Conservation (phyloP, 2,329 filamentous ascomycete genomes). For the Paraphoma sp. region DNA sequence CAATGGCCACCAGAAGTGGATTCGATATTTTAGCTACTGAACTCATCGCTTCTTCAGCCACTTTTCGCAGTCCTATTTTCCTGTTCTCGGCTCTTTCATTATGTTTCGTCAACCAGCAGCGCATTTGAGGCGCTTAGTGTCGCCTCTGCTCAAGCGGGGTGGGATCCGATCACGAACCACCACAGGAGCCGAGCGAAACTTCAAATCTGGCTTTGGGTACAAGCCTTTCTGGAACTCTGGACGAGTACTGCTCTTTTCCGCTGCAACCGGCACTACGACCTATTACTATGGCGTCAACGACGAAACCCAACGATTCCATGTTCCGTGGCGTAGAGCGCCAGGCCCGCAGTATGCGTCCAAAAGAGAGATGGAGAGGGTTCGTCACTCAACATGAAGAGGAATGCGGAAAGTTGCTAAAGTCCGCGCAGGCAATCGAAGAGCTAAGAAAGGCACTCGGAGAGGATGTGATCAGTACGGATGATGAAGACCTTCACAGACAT, state of each 20-base stretch:
- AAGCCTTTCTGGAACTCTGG: slow-evolving; percentile 56
- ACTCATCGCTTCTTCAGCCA: slow-evolving; percentile 14
- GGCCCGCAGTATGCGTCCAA: slow-evolving; percentile 57
- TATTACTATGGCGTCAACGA: slow-evolving; percentile 59
- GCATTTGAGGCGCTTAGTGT: slow-evolving; percentile 36
- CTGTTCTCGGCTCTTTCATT: slow-evolving; percentile 14
- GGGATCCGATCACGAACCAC: slow-evolving; percentile 31
- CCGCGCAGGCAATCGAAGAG: slow-evolving; percentile 61
- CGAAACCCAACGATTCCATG: slow-evolving; percentile 36
- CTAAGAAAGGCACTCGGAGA: slow-evolving; percentile 60
- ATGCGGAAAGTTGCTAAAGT: slow-evolving; percentile 7
- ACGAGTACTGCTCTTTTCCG: slow-evolving; percentile 56
- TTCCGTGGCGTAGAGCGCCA: slow-evolving; percentile 32
- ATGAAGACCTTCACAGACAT: slow-evolving; percentile 68
- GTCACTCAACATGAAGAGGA: not conserved
- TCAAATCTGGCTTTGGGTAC: slow-evolving; percentile 23
- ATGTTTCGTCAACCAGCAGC: slow-evolving; percentile 44
- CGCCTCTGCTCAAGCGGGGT: slow-evolving; percentile 37
- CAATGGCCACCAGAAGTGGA: slow-evolving; percentile 31
- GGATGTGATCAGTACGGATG: slow-evolving; percentile 68
- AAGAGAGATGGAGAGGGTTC: slow-evolving; percentile 59
- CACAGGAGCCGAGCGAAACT: slow-evolving; percentile 27
- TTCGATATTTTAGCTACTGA: slow-evolving; percentile 19
- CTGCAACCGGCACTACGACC: slow-evolving; percentile 59
- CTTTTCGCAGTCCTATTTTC: slow-evolving; percentile 16